A percentile compares a stretch with the other conserved stretches of the same genome.
Conservation (phyloP, 148 eudicot species). For the Pouteria glomerata region DNA sequence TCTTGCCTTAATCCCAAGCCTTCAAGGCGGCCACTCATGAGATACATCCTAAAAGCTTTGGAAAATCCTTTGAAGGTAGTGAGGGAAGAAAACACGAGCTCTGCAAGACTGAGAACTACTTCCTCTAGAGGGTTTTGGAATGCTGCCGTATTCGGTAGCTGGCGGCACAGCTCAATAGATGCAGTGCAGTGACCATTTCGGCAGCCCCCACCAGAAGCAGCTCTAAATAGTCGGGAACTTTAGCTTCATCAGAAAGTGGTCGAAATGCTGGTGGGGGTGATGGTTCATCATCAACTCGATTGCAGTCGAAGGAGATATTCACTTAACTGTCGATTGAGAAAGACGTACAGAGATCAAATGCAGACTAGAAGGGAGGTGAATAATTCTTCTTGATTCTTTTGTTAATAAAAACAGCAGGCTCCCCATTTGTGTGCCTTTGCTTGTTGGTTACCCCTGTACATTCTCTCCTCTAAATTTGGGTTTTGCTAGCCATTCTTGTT, state of each 20-base stretch:
- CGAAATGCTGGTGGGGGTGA: constrained; percentile 40
- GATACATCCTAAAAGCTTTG: constrained; percentile 79
- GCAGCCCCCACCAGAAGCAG: constrained; percentile 38
- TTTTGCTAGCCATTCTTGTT: constrained; percentile 37
- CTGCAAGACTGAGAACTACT: constrained; percentile 66
- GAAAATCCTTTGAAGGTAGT: constrained; percentile 96
- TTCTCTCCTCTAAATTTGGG: constrained; percentile 5
- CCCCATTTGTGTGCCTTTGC: constrained; percentile 37
- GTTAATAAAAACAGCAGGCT: constrained; percentile 43
- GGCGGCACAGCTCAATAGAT: constrained; percentile 89
- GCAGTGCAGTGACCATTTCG: constrained; percentile 40
- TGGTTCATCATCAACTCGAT: constrained; percentile 50
- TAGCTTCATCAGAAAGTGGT: constrained; percentile 68
- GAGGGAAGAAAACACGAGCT: constrained; percentile 65
- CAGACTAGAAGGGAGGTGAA: constrained; percentile 14
- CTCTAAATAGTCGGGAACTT: constrained; percentile 49
- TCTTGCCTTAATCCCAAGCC: constrained; percentile 95
- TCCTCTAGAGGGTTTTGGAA: constrained; percentile 96
- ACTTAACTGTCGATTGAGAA: constrained; percentile 50
- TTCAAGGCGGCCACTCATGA: constrained; percentile 81
- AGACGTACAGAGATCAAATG: constrained; percentile 39
- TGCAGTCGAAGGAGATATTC: constrained; percentile 72
- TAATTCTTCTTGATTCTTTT: constrained; percentile 58
- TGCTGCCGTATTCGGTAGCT: constrained; percentile 85
- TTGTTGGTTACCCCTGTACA: constrained; percentile 15